Evolutionary conservation across 495 filamentous ascomycete genomes (phyloP).

Genomic region (Lichenothelia convexa): DNA sequence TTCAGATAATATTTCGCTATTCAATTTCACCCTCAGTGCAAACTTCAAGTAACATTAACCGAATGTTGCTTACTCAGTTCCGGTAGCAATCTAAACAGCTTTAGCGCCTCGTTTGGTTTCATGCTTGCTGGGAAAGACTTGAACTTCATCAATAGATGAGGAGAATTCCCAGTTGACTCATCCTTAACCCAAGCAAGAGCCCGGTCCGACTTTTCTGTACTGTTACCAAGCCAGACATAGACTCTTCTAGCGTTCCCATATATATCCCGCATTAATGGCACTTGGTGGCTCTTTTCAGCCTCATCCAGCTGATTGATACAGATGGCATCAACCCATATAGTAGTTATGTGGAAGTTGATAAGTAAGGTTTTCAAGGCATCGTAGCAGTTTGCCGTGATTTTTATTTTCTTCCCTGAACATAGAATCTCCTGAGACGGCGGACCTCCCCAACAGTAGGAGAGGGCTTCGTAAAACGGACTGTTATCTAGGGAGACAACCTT

Average conservation of each 20-base stretch:
- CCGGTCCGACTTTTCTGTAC: neutral
- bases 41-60: no score
- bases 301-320: slow-evolving; percentile 3
- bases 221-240: slow-evolving; percentile 20
- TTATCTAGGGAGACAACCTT: neutral
- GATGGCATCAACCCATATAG: slow-evolving; percentile 2
- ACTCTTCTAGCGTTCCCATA: slow-evolving; percentile 12
- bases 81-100: neutral
- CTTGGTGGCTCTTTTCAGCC: neutral
- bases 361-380: neutral
- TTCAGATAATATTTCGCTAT: no score
- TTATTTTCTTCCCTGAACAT: neutral
- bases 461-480: neutral
- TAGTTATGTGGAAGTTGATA: neutral
- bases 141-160: neutral
- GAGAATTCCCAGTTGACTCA: neutral
- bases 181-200: neutral
- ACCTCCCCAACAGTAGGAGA: slow-evolving; percentile 1
- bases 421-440: neutral
- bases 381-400: neutral
- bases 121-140: neutral
- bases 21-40: no score
- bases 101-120: neutral
- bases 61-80: neutral
- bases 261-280: slow-evolving; percentile 1